Base-by-base conservation (phyloP, 2,329 filamentous ascomycete genomes). In the Aspergillus terreus region DNA sequence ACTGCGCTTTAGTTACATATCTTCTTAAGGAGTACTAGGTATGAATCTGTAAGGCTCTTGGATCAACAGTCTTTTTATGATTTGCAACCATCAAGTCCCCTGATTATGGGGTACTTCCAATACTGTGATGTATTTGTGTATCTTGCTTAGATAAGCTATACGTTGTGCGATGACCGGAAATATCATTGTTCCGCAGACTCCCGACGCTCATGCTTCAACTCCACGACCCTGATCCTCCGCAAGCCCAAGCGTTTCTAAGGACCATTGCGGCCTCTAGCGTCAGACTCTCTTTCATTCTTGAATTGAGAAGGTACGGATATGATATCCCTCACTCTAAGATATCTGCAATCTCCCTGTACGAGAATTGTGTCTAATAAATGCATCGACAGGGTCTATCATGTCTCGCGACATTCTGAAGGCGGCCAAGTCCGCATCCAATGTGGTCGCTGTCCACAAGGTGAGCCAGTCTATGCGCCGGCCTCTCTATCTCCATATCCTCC, bases 361-460 rank as follows among this genome's bases (percentile, higher is more conserved):
- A n/a, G 11, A 41, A 42, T 32, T 27, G n/a, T 42, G 32, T 35
- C 51, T 58, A 19, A 59, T 49, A 50, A 25, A 23, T 27, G 19
- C 41, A 19, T 38, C 38, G 52, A 60, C 61, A 63, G 60, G 61
- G 58, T 61, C 42, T 60, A 68, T 53, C 51, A 70, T 71, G 70
- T 60, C 66, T 59, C 67, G 67, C 57, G 63, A 63, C 61, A 53
- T 67, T 52, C 52, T 71, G 53, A 71, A 71, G 57, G 70, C 68
- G 57, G 71, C 69, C 49, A 67, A 70, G 57, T 62, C 69, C 55
- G 70, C 70, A 47, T 66, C 66, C 40, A 65, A 66, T 53, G 71
- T 62, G 33, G 55, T 75, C 51, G 60, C 71, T 19, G 58, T 75
- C 46, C 55, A 63, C 46, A 62, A 74, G 69, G 71, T 75, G 63